Evolutionary conservation across 306 rosid genomes (phyloP), one percentile per base, ranked within the genome.

Genomic region (Cicer arietinum): DNA sequence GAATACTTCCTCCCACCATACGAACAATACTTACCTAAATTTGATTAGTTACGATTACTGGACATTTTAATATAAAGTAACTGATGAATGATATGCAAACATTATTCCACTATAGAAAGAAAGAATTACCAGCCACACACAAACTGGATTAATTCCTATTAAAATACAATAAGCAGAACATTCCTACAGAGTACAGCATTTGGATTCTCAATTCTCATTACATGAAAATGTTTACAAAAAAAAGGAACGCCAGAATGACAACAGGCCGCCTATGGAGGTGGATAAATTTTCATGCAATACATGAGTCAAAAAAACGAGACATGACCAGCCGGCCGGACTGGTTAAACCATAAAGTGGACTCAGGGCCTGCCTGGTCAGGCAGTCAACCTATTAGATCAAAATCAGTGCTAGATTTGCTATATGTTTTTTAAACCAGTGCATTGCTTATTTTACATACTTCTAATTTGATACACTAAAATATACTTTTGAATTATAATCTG

Each of bases 151-250:
- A 71, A n/a, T 57, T 56, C 54, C 59, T 42, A 48, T 62, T 48
- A 75, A 65, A 69, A 25, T 35, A 48, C 12, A 18, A 71, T 51
- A 18, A 67, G 63, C 62, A 65, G 47, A 75, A 43, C 57, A 35
- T 69, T 71, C 37, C 77, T 67, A 80, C 11, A 57, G 18, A 18
- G 13, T 37, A 14, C 45, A 10, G 44, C 25, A n/a, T 62, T 68
- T 67, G 56, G 69, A 45, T 69, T 79, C 7, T 62, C 70, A 25
- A 53, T 73, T 59, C 57, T 35, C 58, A 47, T 66, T 47, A 61
- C 7, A 58, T 10, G 58, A 5, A 72, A 83, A 67, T 6, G 51
- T 20, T 75, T 42, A 59, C 67, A 44, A 11, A 44, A 46, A 22
- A 67, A 61, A 25, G 52, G 37, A 73, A 45, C 8, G 67, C 30